Percentiles rank a stretch among this genome's conserved stretches.
These are phyloP conservation scores for Dentipellis sp. DNA, from an alignment of 768 basidiomycete genomes.

Conservation along the genomic window DNA sequence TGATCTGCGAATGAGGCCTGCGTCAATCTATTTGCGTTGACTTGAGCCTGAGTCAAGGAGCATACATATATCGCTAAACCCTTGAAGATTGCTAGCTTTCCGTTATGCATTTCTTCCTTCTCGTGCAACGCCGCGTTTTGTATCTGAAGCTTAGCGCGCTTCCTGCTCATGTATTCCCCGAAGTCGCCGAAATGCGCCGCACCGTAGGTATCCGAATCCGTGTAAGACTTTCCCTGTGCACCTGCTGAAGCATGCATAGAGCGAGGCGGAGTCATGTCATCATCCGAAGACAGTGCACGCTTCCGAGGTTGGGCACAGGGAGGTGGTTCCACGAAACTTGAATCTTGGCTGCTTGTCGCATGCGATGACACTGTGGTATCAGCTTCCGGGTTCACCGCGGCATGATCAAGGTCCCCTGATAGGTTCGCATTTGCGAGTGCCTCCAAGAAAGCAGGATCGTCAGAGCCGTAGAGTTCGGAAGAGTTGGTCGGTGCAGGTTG, in stretches of 20 bases:
- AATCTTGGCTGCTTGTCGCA: too few species aligned
- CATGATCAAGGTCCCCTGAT: neutral
- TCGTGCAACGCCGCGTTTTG: constrained; percentile 46
- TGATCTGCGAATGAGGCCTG: constrained; percentile 45
- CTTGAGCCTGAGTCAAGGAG: constrained; percentile 2
- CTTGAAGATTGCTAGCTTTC: constrained; percentile 48
- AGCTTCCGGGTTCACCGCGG: neutral
- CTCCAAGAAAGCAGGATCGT: constrained; percentile 44
- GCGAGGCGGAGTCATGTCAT: constrained; percentile 2
- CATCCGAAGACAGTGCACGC: constrained; percentile 26
- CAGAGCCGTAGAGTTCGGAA: constrained; percentile 46
- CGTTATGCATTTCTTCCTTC: constrained; percentile 13
- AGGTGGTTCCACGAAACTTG: constrained; percentile 26
- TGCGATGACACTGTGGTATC: neutral
- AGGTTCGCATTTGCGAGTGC: constrained; percentile 24
- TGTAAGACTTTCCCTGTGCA: constrained; percentile 9
- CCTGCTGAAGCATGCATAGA: neutral
- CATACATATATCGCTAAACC: constrained; percentile 79
- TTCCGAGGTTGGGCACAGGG: constrained; percentile 36
- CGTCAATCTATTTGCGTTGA: neutral
- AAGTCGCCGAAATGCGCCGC: constrained; percentile 74
- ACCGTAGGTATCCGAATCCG: constrained; percentile 45
- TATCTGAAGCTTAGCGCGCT: constrained; percentile 83
- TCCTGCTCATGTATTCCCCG: constrained; percentile 85
- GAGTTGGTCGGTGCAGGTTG: constrained; percentile 21